A percentile compares a stretch with the other conserved stretches of the same genome.
These are phyloP conservation scores for Ceratobasidium sp. DNA, from an alignment of 1,284 basidiomycete genomes.

Conservation along the genomic window DNA sequence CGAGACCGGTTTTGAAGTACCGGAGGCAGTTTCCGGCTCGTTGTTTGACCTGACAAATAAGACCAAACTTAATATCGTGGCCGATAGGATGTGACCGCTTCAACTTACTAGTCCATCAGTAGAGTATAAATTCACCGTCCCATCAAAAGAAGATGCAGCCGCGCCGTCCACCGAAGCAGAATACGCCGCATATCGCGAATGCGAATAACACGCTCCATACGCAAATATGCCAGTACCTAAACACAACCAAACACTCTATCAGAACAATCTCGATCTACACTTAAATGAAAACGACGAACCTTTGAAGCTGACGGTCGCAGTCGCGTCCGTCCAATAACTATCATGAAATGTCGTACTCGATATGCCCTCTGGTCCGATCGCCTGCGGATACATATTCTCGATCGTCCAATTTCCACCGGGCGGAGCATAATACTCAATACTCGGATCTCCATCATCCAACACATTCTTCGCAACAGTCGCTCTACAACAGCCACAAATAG, in stretches of 20 bases:
- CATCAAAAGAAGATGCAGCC: constrained; percentile 25
- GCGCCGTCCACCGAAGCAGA: constrained; percentile 24
- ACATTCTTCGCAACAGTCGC: constrained; percentile 18
- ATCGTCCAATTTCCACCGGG: constrained; percentile 28
- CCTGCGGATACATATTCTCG: constrained; percentile 17
- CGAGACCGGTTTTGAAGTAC: constrained; percentile 31
- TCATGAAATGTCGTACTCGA: constrained; percentile 32
- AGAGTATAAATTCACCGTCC: constrained; percentile 40
- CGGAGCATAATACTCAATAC: constrained; percentile 18
- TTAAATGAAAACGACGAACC: no score
- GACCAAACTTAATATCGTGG: neutral
- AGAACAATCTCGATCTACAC: neutral
- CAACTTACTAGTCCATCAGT: constrained; percentile 15
- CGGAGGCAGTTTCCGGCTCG: constrained; percentile 39
- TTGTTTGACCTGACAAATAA: constrained; percentile 30
- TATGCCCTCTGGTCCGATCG: neutral
- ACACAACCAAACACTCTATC: neutral
- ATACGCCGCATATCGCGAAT: constrained; percentile 29
- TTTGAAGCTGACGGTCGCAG: constrained; percentile 36
- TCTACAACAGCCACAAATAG: neutral
- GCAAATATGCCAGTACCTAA: constrained; percentile 33
- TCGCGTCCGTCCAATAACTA: constrained; percentile 35
- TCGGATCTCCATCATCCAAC: constrained; percentile 19
- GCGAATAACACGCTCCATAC: constrained; percentile 37
- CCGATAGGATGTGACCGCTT: neutral